Evolutionary conservation across 345 rosid genomes (phyloP).

Genomic region (Hypericum perforatum): DNA sequence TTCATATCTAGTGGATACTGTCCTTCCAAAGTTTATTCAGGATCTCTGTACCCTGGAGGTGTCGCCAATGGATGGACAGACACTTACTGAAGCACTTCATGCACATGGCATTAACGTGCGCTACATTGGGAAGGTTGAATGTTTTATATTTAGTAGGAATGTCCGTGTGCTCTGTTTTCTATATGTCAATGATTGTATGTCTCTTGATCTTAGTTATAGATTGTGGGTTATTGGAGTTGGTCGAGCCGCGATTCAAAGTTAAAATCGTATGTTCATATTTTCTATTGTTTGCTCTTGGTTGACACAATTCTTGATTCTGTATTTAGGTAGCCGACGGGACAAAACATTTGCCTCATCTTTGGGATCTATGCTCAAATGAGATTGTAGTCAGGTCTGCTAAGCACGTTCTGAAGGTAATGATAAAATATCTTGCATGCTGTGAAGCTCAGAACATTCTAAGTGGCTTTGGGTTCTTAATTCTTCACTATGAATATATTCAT

Average conservation of each 20-base stretch:
- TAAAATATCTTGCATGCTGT: no score
- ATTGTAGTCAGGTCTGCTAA: constrained; percentile 80
- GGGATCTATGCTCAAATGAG: constrained; percentile 93
- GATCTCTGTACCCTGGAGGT: constrained; percentile 97
- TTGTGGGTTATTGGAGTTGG: no score
- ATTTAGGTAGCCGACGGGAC: constrained; percentile 81
- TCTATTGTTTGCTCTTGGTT: neutral
- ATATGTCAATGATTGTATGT: no score
- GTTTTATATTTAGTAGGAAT: no score
- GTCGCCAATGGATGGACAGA: constrained; percentile 99
- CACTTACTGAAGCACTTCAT: constrained; percentile 93
- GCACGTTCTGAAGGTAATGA: constrained; percentile 80
- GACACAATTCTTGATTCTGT: constrained; percentile 1
- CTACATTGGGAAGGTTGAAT: constrained; percentile 70
- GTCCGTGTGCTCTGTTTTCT: no score
- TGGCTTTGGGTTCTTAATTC: no score
- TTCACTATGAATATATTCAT: no score
- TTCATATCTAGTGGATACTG: constrained; percentile 59
- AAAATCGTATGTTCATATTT: neutral
- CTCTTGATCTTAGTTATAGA: no score
- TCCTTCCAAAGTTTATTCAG: constrained; percentile 83
- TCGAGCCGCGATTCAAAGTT: no score
- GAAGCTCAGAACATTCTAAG: no score
- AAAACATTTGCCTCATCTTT: constrained; percentile 81
- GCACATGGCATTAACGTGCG: constrained; percentile 96